These are phyloP conservation scores for Kluyveromyces aestuarii DNA, from an alignment of 805 yeast genomes.

Conservation along the genomic window DNA sequence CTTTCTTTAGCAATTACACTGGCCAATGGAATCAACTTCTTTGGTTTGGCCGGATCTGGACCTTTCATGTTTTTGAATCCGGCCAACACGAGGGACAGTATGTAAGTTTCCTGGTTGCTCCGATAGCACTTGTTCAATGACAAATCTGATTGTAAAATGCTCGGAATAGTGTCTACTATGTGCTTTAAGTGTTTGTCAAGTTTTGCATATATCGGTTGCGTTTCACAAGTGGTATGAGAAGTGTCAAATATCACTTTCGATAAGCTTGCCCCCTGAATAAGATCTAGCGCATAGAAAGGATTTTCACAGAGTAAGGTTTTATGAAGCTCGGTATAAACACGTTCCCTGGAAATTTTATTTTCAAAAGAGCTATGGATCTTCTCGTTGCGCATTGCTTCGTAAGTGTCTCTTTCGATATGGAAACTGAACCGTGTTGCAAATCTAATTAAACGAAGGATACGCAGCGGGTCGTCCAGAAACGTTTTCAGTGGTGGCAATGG, in stretches of 20 bases:
- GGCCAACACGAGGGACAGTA: background rate
- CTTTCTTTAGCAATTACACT: slow-evolving; percentile 55
- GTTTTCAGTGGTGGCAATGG: slow-evolving; percentile 83
- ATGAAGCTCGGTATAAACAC: slow-evolving; percentile 78
- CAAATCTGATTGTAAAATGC: background rate
- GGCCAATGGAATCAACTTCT: slow-evolving; percentile 21
- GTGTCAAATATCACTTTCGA: slow-evolving; percentile 49
- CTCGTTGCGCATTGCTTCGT: slow-evolving; percentile 53
- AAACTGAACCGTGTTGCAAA: slow-evolving; percentile 78
- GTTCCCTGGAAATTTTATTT: slow-evolving; percentile 77
- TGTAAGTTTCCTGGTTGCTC: background rate
- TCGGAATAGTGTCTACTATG: background rate
- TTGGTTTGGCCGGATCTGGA: slow-evolving; percentile 2
- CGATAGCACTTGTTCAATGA: background rate
- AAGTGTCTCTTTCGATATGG: slow-evolving; percentile 46
- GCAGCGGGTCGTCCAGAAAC: slow-evolving; percentile 86
- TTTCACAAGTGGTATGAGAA: slow-evolving; percentile 16
- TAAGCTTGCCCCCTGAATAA: slow-evolving; percentile 48
- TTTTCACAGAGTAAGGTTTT: slow-evolving; percentile 62
- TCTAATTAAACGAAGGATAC: slow-evolving; percentile 77
- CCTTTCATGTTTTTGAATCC: slow-evolving; percentile 1
- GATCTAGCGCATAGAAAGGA: slow-evolving; percentile 53
- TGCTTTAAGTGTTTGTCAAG: slow-evolving; percentile 2
- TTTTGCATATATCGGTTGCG: slow-evolving; percentile 2
- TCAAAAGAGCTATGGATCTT: slow-evolving; percentile 50